Percentiles rank a stretch among this genome's conserved stretches.
Evolutionary conservation across 371 early-diverging fungal species (phyloP).

Genomic region (Mucor saturninus): DNA sequence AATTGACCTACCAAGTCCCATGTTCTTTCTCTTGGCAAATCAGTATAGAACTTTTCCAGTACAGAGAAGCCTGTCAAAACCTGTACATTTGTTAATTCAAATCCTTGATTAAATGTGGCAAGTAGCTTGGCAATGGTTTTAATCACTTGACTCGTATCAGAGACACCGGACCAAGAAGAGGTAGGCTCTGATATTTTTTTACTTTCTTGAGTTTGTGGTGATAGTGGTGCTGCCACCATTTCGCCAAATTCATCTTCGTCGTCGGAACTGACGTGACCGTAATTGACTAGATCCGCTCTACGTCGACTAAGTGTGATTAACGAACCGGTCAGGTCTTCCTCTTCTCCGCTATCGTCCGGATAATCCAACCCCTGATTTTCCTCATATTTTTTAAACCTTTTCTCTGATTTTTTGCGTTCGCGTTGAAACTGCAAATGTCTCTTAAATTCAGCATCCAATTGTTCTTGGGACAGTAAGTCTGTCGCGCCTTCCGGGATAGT

Average conservation of each 20-base stretch:
- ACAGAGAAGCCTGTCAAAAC: conserved; percentile 74
- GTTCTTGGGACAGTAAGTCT: conserved; percentile 26
- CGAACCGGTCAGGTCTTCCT: conserved; percentile 4
- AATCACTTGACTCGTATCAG: conserved; percentile 60
- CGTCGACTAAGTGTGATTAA: conserved; percentile 5
- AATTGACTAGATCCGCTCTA: background rate
- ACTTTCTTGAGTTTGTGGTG: background rate
- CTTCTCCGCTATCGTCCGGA: conserved; percentile 9
- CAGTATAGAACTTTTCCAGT: conserved; percentile 63
- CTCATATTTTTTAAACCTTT: conserved; percentile 21
- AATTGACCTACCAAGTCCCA: conserved; percentile 47
- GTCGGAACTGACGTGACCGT: background rate
- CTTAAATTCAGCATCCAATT: conserved; percentile 30
- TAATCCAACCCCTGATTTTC: conserved; percentile 7
- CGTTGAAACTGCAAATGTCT: conserved; percentile 27
- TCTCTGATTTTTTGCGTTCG: conserved; percentile 14
- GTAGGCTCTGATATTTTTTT: conserved; percentile 17
- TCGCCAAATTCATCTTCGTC: conserved; percentile 32
- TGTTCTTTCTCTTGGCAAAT: conserved; percentile 49
- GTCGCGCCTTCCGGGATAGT: background rate
- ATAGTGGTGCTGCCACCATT: conserved; percentile 22
- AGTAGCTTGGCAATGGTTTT: conserved; percentile 61
- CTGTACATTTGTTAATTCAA: conserved; percentile 77
- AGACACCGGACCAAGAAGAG: conserved; percentile 33
- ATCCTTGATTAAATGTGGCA: conserved; percentile 77